Conservation (phyloP, 2,329 filamentous ascomycete genomes). For the Fusarium beomiforme region DNA sequence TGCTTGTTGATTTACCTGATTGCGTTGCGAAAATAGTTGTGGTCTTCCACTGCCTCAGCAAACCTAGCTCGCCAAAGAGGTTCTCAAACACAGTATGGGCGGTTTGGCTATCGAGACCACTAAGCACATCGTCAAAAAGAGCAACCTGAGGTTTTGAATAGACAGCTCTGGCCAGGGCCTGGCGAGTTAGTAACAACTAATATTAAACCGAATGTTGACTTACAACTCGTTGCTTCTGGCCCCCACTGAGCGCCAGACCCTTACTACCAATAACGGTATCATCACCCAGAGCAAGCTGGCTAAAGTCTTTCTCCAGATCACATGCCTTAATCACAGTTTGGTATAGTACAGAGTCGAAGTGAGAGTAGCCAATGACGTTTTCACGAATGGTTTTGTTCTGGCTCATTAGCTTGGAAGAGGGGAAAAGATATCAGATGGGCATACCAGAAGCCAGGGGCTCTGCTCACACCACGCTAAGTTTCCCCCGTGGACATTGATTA, state of each 20-base stretch:
- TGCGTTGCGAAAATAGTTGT: conserved; percentile 53
- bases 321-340: conserved; percentile 40
- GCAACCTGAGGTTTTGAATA: conserved; percentile 48
- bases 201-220: neutral
- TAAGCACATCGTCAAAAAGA: conserved; percentile 53
- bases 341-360: conserved; percentile 43
- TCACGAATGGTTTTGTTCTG: conserved; percentile 48
- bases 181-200: neutral
- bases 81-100: conserved; percentile 45
- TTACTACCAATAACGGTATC: conserved; percentile 55
- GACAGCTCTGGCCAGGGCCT: conserved; percentile 52
- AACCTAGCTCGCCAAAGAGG: conserved; percentile 41
- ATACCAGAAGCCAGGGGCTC: conserved; percentile 48
- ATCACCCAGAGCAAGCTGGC: conserved; percentile 49
- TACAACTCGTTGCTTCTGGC: conserved; percentile 56
- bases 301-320: conserved; percentile 48
- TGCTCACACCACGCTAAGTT: conserved; percentile 48
- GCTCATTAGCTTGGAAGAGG: neutral
- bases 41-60: conserved; percentile 43
- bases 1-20: conserved; percentile 25
- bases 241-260: conserved; percentile 57
- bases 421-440: neutral
- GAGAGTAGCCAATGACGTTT: conserved; percentile 48
- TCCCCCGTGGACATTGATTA: conserved; percentile 15
- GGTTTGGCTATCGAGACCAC: conserved; percentile 51